Evolutionary conservation across 768 basidiomycete genomes (phyloP), one percentile per base, ranked within the genome.

Genomic region (Phlegmacium glaucopus): DNA sequence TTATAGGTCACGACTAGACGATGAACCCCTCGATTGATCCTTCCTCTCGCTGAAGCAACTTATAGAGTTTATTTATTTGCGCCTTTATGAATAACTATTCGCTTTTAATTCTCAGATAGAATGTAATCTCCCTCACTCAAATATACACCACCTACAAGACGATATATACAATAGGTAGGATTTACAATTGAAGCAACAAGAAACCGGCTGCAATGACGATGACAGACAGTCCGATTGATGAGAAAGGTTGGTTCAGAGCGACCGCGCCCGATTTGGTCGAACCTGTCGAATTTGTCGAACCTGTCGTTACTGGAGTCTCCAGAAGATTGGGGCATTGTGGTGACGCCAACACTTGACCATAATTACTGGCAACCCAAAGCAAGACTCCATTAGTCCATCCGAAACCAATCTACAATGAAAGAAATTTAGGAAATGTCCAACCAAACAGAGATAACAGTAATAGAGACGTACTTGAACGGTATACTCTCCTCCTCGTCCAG

Each of bases 371-470:
- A 16, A 87, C 70, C 84, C 86, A 91, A 32, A 92, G 75, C 44
- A 81, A 60, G 8, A 84, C 88, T 15, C 90, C 90, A 56, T 93
- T 92, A 35, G 89, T 91, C 90, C 91, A 94, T 13, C 90, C 89
- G 59, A 92, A 92, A 16, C 90, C 89, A 11, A 81, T 85, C 76
- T 78, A 57, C 9, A 49, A 37, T 39, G 11, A 49, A 26, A 25
- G 37, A 49, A 25, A 9, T 30, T 35, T 16, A 37, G 29, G 37
- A 17, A 5, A 29, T 50, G 27, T n/a, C 12, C 16, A 12, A 28
- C 40, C n/a, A n/a, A n/a, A n/a, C n/a, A n/a, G n/a, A n/a, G n/a
- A n/a, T n/a, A 42, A n/a, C 16, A 25, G 10, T 15, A 43, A 12
- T 35, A 12, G 18, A 8, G 54, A 48, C 69, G 51, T 44, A 78